A percentile compares a stretch with the other conserved stretches of the same genome.
Conservation (phyloP, 2,329 filamentous ascomycete genomes). For the Teratosphaeria gauchensis region DNA sequence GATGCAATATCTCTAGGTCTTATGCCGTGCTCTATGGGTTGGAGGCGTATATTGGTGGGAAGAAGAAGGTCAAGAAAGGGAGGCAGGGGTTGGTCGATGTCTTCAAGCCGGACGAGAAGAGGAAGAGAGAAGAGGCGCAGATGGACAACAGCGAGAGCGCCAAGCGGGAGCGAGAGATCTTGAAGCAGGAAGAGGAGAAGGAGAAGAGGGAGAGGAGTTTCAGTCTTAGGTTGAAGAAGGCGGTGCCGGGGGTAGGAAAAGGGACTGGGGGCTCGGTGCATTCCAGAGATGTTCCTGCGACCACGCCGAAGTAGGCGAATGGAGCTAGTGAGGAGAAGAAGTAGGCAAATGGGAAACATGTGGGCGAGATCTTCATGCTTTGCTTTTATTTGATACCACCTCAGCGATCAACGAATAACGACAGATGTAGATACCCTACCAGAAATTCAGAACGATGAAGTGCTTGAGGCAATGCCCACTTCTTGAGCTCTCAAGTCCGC, state of each 20-base stretch:
- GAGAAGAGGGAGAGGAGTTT: slow-evolving; percentile 27
- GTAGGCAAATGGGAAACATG: too few species aligned
- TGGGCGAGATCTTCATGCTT: too few species aligned
- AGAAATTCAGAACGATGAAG: background rate
- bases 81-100: slow-evolving; percentile 49
- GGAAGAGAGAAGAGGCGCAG: slow-evolving; percentile 35
- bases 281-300: too few species aligned
- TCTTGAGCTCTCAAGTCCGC: background rate
- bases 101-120: slow-evolving; percentile 47
- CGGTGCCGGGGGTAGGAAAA: slow-evolving; percentile 8
- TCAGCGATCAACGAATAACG: too few species aligned
- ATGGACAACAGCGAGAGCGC: slow-evolving; percentile 52
- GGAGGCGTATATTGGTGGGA: slow-evolving; percentile 66
- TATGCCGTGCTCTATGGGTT: slow-evolving; percentile 76
- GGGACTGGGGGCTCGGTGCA: slow-evolving; percentile 12
- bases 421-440: too few species aligned
- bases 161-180: slow-evolving; percentile 48
- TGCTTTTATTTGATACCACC: background rate
- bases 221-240: slow-evolving; percentile 26
- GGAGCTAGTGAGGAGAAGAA: too few species aligned
- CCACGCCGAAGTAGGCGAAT: too few species aligned
- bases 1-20: slow-evolving; percentile 67
- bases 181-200: slow-evolving; percentile 32
- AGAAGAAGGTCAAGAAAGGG: slow-evolving; percentile 51
- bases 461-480: background rate